Base-by-base conservation (phyloP, 1,284 basidiomycete species). In the Cutaneotrichosporon arboriforme region DNA sequence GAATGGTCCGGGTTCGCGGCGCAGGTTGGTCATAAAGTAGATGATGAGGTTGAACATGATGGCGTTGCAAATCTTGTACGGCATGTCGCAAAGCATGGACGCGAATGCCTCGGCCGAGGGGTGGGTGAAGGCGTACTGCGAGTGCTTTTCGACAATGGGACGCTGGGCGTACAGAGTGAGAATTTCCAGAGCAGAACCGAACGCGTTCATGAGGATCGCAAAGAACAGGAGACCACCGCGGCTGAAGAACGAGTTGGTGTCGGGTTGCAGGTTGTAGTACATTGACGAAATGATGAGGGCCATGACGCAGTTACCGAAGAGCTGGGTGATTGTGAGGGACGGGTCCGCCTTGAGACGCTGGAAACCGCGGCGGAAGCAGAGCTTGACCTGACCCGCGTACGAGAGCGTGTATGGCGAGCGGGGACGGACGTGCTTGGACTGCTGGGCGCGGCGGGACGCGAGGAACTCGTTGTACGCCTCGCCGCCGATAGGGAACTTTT, bases 121-220 rank as follows among this genome's bases (percentile, higher is more conserved):
- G 22, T 76, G 76, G 48, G 76, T 69, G 65, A 78, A 76, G 41
- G 76, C 77, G 55, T 75, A 78, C 45, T 70, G 70, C 12, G 68
- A 59, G 44, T 77, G 75, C 50, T 76, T 76, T 56, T 75, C 74
- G 44, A 79, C 71, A 42, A 78, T 75, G 10, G 72, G 69, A 38
- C 77, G 70, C 58, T 78, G 77, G 15, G 76, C 70, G 62, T 77
- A 78, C 4, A 77, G 66, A 2, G 76, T 76, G n/a, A 77, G 60
- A 51, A 78, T 77, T 61, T 75, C 59, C 14, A 66, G 56, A 23
- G 61, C 58, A 26, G 57, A 59, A 22, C 54, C 49, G 54, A 77
- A 69, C 15, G 73, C 69, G 60, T 66, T 69, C 61, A 75, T 66
- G 46, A 77, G 61, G 40, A 75, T 66, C 42, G 75, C 67, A 51